These are phyloP conservation scores for Chenopodium album DNA, from an alignment of 148 eudicot genomes.

Conservation along the genomic window DNA sequence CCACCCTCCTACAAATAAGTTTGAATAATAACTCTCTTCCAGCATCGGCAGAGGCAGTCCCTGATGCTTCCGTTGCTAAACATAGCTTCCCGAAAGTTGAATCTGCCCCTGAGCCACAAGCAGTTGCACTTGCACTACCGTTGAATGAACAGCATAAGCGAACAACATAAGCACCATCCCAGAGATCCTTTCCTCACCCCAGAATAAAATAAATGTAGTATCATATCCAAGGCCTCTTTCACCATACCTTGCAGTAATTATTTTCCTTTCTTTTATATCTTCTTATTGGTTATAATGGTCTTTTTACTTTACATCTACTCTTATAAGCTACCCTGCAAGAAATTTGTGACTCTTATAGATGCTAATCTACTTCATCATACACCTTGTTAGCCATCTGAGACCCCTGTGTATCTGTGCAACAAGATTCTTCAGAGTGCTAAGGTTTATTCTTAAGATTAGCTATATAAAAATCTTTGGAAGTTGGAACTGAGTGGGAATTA, in stretches of 20 bases:
- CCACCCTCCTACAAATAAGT: slow-evolving; percentile 62
- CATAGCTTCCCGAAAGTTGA: slow-evolving; percentile 16
- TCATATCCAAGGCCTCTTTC: slow-evolving; percentile 64
- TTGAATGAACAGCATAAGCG: slow-evolving; percentile 3
- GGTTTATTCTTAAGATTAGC: no score
- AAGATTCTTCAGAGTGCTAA: no score
- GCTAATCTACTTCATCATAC: no score
- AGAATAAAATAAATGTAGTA: slow-evolving; percentile 50
- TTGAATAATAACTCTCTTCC: slow-evolving; percentile 60
- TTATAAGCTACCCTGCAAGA: no score
- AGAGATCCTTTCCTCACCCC: slow-evolving; percentile 53
- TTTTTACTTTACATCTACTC: no score
- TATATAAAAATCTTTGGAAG: no score
- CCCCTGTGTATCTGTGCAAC: no score
- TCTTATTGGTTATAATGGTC: background rate
- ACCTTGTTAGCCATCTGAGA: no score
- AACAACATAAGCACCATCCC: slow-evolving; percentile 24
- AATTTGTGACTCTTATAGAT: background rate
- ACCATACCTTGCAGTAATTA: slow-evolving; percentile 69
- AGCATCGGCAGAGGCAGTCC: slow-evolving; percentile 51
- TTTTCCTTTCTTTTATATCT: background rate
- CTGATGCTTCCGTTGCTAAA: slow-evolving; percentile 18
- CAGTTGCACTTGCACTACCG: slow-evolving; percentile 37
- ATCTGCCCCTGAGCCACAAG: slow-evolving; percentile 35
- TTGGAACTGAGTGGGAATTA: no score